Base-by-base conservation (phyloP, 768 basidiomycete genomes). In the Panaeolus cyanescens region DNA sequence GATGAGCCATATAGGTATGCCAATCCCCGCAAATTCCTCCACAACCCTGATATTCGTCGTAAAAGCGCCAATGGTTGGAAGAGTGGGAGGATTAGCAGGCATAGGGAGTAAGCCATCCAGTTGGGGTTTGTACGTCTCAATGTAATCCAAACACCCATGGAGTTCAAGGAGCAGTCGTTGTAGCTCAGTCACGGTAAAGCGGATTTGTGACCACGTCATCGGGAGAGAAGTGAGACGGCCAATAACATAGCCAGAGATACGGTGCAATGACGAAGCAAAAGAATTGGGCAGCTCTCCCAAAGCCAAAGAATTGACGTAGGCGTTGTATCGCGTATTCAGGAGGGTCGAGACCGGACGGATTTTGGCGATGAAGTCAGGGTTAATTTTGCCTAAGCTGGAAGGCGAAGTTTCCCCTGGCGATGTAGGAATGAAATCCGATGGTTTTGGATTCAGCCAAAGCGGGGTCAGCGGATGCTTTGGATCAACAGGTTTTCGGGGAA, bases 1-100 rank as follows among this genome's bases (percentile, higher is more conserved):
- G 42, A 55, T 19, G 53, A 60, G 39, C 59, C 59, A 60, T 22
- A 60, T 36, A 10, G 59, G 59, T 55, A 60, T 36, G 9, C 59
- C 54, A 28, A 36, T 36, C 30, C 31, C 39, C 3, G 36, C 0
- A 4, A 60, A 60, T 17, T 60, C 59, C 39, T 60, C 50, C 42
- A 55, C 54, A 3, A 60, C 31, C 42, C 19, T 19, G 15, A 33
- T 37, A 30, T 10, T 32, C 40, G 25, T 22, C 20, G 58, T 50
- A 5, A 59, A 32, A 12, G 42, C 42, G 40, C 57, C 40, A 22
- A 58, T 45, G 34, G 56, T 39, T 39, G 36, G 12, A n/a, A 39
- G 36, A 17, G n/a, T 10, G 19, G 1, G 1, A n/a, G n/a, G n/a
- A n/a, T n/a, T n/a, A n/a, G n/a, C n/a, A n/a, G n/a, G n/a, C n/a